Conservation (phyloP, 139 green algal genomes). For the Astrephomene gubernaculifera region DNA sequence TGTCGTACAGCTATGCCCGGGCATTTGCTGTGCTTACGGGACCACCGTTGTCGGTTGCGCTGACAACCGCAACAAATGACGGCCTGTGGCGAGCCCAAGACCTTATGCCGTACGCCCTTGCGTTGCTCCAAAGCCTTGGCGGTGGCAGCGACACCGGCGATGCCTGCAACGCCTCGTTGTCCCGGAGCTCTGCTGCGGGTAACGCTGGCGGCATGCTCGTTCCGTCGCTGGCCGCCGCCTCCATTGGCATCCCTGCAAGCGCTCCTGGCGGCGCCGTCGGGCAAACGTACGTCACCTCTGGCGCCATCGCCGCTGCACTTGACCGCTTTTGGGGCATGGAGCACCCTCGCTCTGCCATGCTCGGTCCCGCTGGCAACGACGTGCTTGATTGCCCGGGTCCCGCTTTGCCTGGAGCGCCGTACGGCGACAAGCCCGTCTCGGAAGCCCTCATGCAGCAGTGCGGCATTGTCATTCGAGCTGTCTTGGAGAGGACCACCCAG, state of each 20-base stretch:
- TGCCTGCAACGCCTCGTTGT: neutral
- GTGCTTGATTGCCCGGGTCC: neutral
- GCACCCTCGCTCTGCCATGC: neutral
- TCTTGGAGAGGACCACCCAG: conserved; percentile 4
- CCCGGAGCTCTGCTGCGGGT: too few relatives aligned
- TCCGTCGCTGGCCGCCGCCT: too few relatives aligned
- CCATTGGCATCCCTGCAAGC: too few relatives aligned
- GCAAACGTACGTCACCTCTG: neutral
- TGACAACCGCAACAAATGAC: neutral
- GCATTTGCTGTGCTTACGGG: conserved; percentile 4
- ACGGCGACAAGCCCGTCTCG: conserved; percentile 6
- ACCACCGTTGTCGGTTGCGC: neutral
- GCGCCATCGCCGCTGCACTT: neutral
- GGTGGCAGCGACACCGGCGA: conserved; percentile 30
- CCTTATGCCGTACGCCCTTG: conserved; percentile 28
- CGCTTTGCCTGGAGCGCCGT: conserved; percentile 2
- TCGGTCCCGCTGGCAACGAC: neutral
- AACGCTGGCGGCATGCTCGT: neutral
- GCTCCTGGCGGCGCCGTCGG: too few relatives aligned
- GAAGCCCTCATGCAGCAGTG: neutral
- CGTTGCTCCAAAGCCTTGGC: neutral
- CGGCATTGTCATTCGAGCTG: neutral
- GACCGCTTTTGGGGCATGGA: conserved; percentile 21
- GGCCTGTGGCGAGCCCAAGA: conserved; percentile 19
- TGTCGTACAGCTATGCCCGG: conserved; percentile 20